Conservation (phyloP, 345 rosid species). For the Viola odorata region DNA sequence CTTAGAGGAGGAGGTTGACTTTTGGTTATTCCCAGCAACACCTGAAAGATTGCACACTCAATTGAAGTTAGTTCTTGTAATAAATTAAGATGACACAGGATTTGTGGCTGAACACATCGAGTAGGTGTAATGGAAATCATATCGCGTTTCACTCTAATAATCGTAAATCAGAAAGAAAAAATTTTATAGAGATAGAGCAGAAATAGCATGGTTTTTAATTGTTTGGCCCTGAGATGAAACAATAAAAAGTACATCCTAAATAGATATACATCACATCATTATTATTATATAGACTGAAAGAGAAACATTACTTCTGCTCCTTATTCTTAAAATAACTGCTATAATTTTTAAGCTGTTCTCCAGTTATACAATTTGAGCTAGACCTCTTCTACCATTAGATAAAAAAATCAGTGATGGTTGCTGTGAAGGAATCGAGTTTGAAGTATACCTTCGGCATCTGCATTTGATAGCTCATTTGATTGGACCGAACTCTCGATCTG, state of each 20-base stretch:
- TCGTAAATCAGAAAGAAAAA: too few relatives aligned
- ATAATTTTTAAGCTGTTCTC: too few relatives aligned
- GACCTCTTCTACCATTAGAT: background rate
- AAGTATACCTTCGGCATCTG: constrained; percentile 49
- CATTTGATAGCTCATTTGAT: constrained; percentile 42
- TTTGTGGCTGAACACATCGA: background rate
- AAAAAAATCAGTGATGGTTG: too few relatives aligned
- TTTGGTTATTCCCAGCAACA: constrained; percentile 38
- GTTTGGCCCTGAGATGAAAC: too few relatives aligned
- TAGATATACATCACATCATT: too few relatives aligned
- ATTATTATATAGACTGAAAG: too few relatives aligned
- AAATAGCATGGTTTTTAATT: too few relatives aligned
- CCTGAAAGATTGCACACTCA: constrained; percentile 29
- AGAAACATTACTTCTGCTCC: too few relatives aligned
- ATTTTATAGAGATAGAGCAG: too few relatives aligned
- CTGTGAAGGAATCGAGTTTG: background rate
- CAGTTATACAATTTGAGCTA: background rate
- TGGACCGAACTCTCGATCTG: constrained; percentile 78
- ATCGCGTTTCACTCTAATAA: too few relatives aligned
- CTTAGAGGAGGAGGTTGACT: constrained; percentile 45
- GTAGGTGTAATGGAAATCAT: background rate
- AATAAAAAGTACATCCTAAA: too few relatives aligned
- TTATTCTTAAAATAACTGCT: too few relatives aligned
- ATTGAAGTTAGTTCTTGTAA: background rate
- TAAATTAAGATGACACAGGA: background rate